Conservation (phyloP, 2,329 filamentous ascomycete species). For the Monilinia vaccinii-corymbosi region DNA sequence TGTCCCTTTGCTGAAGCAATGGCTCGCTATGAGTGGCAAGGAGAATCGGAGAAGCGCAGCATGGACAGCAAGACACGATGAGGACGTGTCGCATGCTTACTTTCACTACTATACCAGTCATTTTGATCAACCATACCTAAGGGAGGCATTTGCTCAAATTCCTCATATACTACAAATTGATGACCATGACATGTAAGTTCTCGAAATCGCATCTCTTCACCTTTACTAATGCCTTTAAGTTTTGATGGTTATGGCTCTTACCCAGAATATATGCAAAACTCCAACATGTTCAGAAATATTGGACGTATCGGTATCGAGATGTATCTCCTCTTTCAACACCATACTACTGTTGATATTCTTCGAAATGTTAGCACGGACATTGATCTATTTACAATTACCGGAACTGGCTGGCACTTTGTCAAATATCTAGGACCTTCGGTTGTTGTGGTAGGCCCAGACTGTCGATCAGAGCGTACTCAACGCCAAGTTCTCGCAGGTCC, state of each 20-base stretch:
- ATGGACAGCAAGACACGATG: constrained; percentile 92
- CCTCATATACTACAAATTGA: constrained; percentile 89
- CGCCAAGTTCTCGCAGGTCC: constrained; percentile 90
- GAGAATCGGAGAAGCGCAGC: constrained; percentile 82
- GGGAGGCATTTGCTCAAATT: constrained; percentile 96
- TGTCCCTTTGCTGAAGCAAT: constrained; percentile 85
- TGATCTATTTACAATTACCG: constrained; percentile 93
- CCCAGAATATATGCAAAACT: constrained; percentile 96
- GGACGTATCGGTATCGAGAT: constrained; percentile 92
- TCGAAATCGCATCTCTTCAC: neutral
- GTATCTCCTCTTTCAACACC: constrained; percentile 97
- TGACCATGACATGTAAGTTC: constrained; percentile 91
- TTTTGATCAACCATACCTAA: constrained; percentile 90
- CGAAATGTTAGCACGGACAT: constrained; percentile 80
- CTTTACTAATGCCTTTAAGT: constrained; percentile 36
- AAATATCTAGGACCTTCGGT: constrained; percentile 91
- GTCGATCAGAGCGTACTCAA: constrained; percentile 82
- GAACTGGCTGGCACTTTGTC: constrained; percentile 97
- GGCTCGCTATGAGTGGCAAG: constrained; percentile 86
- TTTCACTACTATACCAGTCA: constrained; percentile 99
- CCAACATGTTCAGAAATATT: constrained; percentile 96
- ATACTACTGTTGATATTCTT: constrained; percentile 89
- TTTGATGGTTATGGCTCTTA: constrained; percentile 98
- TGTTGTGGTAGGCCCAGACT: constrained; percentile 82
- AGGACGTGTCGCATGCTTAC: constrained; percentile 91